phyloP scores from a whole-genome alignment of 2,329 filamentous ascomycete species.

The Knufia petricola region DNA sequence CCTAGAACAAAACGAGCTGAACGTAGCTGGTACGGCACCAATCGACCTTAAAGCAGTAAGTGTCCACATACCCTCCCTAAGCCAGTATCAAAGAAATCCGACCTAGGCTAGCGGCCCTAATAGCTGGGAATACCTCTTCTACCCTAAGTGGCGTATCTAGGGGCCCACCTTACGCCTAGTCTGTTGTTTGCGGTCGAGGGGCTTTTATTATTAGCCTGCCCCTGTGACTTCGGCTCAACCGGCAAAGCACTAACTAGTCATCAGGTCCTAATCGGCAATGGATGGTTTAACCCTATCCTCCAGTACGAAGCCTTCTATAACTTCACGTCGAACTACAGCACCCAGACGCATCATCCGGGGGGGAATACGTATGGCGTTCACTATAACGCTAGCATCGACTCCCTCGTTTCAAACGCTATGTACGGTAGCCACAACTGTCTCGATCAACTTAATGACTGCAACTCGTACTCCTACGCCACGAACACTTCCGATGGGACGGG shows the following conservation, averaged over 20 bases:
- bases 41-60: conserved; percentile 15
- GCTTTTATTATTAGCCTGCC: no score
- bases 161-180: no score
- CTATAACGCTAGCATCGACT: conserved; percentile 29
- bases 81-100: no score
- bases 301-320: conserved; percentile 33
- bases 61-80: conserved; percentile 26
- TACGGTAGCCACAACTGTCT: conserved; percentile 53
- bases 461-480: conserved; percentile 39
- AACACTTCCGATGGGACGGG: background rate
- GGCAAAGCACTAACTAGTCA: no score
- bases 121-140: no score
- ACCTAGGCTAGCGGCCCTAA: no score
- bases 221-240: no score
- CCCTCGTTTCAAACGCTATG: conserved; percentile 48
- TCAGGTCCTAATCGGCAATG: conserved; percentile 30
- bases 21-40: conserved; percentile 19
- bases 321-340: conserved; percentile 25
- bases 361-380: conserved; percentile 31
- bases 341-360: conserved; percentile 16
- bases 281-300: conserved; percentile 31
- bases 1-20: conserved; percentile 28
- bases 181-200: no score
- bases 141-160: no score
- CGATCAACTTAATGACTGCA: conserved; percentile 48